A percentile compares a stretch with the other conserved stretches of the same genome.
Conservation (phyloP, 768 basidiomycete species). For the Boletus tomentosulus region DNA sequence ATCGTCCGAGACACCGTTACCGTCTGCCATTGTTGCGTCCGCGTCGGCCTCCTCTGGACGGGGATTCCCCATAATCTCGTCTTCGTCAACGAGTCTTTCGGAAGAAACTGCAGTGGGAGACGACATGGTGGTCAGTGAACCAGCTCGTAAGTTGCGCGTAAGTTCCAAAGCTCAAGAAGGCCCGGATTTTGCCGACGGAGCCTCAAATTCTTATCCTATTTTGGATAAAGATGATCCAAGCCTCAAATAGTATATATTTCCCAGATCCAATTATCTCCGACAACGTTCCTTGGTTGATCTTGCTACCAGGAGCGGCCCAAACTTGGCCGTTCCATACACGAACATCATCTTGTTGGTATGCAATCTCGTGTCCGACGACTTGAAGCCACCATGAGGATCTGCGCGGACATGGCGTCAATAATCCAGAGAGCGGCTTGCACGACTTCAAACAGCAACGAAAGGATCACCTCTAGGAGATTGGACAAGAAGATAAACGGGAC, state of each 20-base stretch:
- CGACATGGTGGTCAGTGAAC: constrained; percentile 44
- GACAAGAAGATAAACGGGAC: too few species aligned
- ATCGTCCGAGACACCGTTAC: constrained; percentile 54
- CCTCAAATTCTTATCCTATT: constrained; percentile 10
- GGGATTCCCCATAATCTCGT: constrained; percentile 60
- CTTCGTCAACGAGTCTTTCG: constrained; percentile 36
- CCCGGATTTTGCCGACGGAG: constrained; percentile 27
- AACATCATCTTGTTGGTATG: too few species aligned
- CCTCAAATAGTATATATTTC: background rate
- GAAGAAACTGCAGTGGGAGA: constrained; percentile 43
- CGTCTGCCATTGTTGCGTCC: constrained; percentile 49
- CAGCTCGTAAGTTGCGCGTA: constrained; percentile 12
- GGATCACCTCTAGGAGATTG: background rate
- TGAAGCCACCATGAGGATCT: too few species aligned
- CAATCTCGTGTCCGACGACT: too few species aligned
- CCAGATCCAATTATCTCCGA: background rate
- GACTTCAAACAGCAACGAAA: background rate
- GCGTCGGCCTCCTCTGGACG: constrained; percentile 52
- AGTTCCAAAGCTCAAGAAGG: constrained; percentile 1
- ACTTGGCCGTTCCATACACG: too few species aligned
- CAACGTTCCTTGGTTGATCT: too few species aligned
- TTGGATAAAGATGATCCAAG: background rate
- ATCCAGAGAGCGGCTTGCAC: background rate
- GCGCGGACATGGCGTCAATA: too few species aligned
- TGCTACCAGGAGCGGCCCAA: too few species aligned